Percentiles rank a stretch among this genome's conserved stretches.
These are phyloP conservation scores for Yamadazyma friedrichii DNA, from an alignment of 1,139 yeast species.

Conservation along the genomic window DNA sequence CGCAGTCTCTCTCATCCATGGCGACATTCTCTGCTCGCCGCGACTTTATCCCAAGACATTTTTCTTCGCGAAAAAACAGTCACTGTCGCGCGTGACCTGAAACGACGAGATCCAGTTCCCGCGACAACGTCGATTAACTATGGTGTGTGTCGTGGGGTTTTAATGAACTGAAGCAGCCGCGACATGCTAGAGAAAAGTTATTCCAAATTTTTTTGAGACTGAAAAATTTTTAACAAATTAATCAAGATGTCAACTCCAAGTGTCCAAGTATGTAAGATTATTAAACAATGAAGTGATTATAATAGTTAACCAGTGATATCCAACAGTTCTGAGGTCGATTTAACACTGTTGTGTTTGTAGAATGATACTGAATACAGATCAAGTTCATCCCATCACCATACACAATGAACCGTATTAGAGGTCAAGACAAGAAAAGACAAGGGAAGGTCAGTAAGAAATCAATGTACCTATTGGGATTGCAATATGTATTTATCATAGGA, in stretches of 20 bases:
- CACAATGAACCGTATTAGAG: too few relatives aligned
- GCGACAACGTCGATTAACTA: not conserved
- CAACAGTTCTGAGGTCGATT: not conserved
- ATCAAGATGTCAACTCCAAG: slow-evolving; percentile 58
- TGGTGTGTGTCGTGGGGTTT: not conserved
- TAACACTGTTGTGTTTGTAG: not conserved
- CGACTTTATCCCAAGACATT: slow-evolving; percentile 1
- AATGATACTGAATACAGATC: too few relatives aligned
- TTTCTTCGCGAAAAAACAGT: not conserved
- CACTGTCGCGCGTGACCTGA: not conserved
- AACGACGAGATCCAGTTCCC: not conserved
- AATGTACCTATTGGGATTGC: too few relatives aligned
- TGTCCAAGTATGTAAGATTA: slow-evolving; percentile 58
- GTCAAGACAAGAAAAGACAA: too few relatives aligned
- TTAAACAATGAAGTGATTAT: not conserved
- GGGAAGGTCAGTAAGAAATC: too few relatives aligned
- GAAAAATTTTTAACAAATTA: slow-evolving; percentile 14
- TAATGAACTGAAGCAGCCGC: not conserved
- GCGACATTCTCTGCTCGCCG: too few relatives aligned
- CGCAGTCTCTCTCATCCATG: not conserved
- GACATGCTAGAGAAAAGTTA: slow-evolving; percentile 1
- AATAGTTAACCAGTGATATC: not conserved
- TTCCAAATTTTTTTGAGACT: slow-evolving; percentile 1
- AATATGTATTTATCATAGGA: too few relatives aligned
- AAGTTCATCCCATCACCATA: too few relatives aligned